Evolutionary conservation across 2,329 filamentous ascomycete genomes (phyloP).

Genomic region (Colletotrichum gloeosporioides): DNA sequence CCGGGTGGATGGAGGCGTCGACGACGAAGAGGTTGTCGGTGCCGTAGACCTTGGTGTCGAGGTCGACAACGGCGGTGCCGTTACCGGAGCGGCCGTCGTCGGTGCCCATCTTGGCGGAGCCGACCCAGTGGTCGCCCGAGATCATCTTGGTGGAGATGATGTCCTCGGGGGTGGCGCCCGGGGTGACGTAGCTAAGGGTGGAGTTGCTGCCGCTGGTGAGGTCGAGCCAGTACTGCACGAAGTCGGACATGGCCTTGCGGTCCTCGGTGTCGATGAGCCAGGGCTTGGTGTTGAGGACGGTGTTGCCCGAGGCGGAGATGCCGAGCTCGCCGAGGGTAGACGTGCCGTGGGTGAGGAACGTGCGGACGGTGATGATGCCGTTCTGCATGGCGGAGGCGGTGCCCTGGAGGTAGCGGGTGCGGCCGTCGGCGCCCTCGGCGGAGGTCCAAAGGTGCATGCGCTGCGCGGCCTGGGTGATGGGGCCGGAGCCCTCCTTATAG

Average conservation of each 20-base stretch:
- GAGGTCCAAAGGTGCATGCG: slow-evolving; percentile 28
- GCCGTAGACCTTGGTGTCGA: slow-evolving; percentile 62
- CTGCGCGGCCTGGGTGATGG: slow-evolving; percentile 27
- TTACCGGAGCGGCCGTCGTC: slow-evolving; percentile 41
- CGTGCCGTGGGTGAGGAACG: slow-evolving; percentile 29
- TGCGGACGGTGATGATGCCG: slow-evolving; percentile 22
- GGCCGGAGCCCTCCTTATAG: slow-evolving; percentile 26
- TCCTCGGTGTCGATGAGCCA: slow-evolving; percentile 27
- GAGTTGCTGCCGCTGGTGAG: slow-evolving; percentile 17
- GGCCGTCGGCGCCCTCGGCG: slow-evolving; percentile 25
- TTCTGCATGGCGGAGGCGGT: slow-evolving; percentile 23
- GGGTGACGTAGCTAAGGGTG: slow-evolving; percentile 7
- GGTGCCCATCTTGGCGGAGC: slow-evolving; percentile 44
- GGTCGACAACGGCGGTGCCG: slow-evolving; percentile 60
- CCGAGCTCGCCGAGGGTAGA: slow-evolving; percentile 27
- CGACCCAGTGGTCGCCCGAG: slow-evolving; percentile 21
- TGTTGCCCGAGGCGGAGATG: slow-evolving; percentile 27
- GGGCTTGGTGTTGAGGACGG: slow-evolving; percentile 25
- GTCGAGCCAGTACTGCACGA: slow-evolving; percentile 17
- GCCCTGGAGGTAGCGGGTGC: slow-evolving; percentile 29
- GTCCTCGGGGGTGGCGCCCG: slow-evolving; percentile 10
- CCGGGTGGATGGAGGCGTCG: slow-evolving; percentile 67
- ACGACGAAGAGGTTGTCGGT: slow-evolving; percentile 67
- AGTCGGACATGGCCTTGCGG: slow-evolving; percentile 21
- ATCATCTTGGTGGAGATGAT: slow-evolving; percentile 17